These are phyloP conservation scores for Fusarium mexicanum DNA, from an alignment of 2,329 filamentous ascomycete genomes.

Conservation along the genomic window DNA sequence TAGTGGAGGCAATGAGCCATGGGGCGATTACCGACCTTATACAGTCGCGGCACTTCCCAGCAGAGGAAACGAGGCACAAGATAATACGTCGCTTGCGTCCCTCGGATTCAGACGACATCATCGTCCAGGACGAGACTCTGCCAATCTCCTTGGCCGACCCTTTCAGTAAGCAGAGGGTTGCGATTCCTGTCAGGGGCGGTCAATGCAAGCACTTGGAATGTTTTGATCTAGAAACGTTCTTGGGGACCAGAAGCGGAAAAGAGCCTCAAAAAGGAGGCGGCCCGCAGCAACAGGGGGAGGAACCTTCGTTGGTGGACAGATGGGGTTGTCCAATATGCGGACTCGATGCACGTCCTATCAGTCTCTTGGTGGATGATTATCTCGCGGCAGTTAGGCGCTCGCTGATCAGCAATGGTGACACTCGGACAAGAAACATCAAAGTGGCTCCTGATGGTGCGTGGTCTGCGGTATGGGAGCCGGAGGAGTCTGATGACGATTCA, in stretches of 20 bases:
- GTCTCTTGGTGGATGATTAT: slow-evolving; percentile 78
- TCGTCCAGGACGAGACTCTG: slow-evolving; percentile 66
- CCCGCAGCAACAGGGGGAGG: slow-evolving; percentile 34
- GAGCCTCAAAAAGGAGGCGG: slow-evolving; percentile 36
- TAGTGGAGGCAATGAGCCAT: slow-evolving; percentile 66
- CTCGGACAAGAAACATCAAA: slow-evolving; percentile 45
- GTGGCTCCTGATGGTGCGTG: slow-evolving; percentile 48
- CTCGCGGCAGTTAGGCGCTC: slow-evolving; percentile 68
- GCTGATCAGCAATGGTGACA: slow-evolving; percentile 50
- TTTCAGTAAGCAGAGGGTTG: slow-evolving; percentile 71
- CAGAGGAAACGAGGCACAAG: slow-evolving; percentile 60
- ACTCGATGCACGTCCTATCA: slow-evolving; percentile 77
- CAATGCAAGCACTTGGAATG: slow-evolving; percentile 83
- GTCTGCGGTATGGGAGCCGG: slow-evolving; percentile 45
- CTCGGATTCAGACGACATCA: slow-evolving; percentile 65
- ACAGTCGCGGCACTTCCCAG: slow-evolving; percentile 50
- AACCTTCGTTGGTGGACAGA: slow-evolving; percentile 70
- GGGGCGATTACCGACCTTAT: slow-evolving; percentile 55
- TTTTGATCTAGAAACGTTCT: slow-evolving; percentile 87
- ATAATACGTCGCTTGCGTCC: slow-evolving; percentile 63
- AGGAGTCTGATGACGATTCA: slow-evolving; percentile 42
- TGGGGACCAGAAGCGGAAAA: slow-evolving; percentile 70
- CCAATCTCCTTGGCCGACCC: slow-evolving; percentile 71
- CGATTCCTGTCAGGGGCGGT: slow-evolving; percentile 75
- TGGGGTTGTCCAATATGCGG: slow-evolving; percentile 91